Percentiles rank a stretch among this genome's conserved stretches.
phyloP scores from a whole-genome alignment of 805 yeast species.

The Wilhelminamyces savonicus region DNA sequence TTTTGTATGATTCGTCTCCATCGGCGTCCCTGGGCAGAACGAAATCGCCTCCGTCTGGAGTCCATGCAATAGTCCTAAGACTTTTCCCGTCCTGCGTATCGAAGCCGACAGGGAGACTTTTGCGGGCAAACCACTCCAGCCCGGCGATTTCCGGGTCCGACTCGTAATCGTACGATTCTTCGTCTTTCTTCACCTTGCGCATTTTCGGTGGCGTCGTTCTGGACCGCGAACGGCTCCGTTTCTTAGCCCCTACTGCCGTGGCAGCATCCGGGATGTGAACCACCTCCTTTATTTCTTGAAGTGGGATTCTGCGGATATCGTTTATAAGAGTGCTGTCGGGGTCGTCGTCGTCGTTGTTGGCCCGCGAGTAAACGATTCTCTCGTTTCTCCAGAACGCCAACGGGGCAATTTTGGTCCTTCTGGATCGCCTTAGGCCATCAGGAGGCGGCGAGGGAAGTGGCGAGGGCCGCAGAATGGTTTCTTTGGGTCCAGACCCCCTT shows the following conservation, averaged over 20 bases:
- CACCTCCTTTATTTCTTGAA: slow-evolving; percentile 54
- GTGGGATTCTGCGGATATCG: slow-evolving; percentile 34
- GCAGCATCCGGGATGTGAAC: slow-evolving; percentile 40
- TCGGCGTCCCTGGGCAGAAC: slow-evolving; percentile 29
- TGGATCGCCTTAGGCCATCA: slow-evolving; percentile 54
- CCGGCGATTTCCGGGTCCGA: slow-evolving; percentile 39
- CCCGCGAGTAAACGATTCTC: slow-evolving; percentile 50
- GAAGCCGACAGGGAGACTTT: slow-evolving; percentile 40
- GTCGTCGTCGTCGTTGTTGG: slow-evolving; percentile 28
- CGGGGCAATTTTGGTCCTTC: slow-evolving; percentile 61
- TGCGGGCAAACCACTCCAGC: slow-evolving; percentile 46
- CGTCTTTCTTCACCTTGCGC: slow-evolving; percentile 8
- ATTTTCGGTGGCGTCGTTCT: slow-evolving; percentile 10
- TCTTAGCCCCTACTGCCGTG: slow-evolving; percentile 2
- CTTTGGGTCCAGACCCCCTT: slow-evolving; percentile 2
- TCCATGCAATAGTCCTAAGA: slow-evolving; percentile 53
- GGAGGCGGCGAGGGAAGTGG: slow-evolving; percentile 41
- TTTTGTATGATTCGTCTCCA: slow-evolving; percentile 36
- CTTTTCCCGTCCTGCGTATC: slow-evolving; percentile 40
- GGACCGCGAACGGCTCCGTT: slow-evolving; percentile 1
- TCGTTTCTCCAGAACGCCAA: slow-evolving; percentile 85
- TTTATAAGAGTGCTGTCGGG: slow-evolving; percentile 35
- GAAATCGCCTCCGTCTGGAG: slow-evolving; percentile 48
- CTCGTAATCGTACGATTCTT: slow-evolving; percentile 23
- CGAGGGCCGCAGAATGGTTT: slow-evolving; percentile 14